Evolutionary conservation across 345 rosid species (phyloP).

Genomic region (Cochlearia excelsa): DNA sequence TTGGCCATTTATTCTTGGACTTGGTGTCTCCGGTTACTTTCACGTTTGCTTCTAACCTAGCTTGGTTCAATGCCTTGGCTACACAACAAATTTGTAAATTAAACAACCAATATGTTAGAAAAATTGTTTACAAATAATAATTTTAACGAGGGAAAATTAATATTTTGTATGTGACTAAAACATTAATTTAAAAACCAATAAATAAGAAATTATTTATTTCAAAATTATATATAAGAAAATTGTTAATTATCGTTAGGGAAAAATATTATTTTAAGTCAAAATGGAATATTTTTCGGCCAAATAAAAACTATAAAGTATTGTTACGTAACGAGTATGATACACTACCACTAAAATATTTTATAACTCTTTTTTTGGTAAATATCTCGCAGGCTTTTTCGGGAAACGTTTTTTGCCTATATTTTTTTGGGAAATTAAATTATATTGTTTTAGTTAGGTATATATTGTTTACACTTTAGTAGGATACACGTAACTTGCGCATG

Average conservation of each 20-base stretch:
- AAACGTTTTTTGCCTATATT: neutral
- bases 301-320: slow-evolving; percentile 3
- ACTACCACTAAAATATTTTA: slow-evolving; percentile 23
- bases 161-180: no score
- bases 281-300: slow-evolving; percentile 12
- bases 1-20: slow-evolving; percentile 78
- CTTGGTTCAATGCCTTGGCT: slow-evolving; percentile 84
- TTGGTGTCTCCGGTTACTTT: slow-evolving; percentile 47
- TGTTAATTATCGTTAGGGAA: neutral
- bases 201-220: no score
- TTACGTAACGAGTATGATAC: slow-evolving; percentile 27
- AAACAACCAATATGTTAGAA: neutral
- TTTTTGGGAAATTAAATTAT: slow-evolving; percentile 8
- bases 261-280: neutral
- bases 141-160: no score
- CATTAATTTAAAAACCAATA: no score
- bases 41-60: slow-evolving; percentile 79
- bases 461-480: neutral
- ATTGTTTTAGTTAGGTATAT: slow-evolving; percentile 13
- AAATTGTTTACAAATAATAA: neutral
- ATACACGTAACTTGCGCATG: slow-evolving; percentile 5
- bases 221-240: no score
- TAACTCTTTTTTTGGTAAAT: slow-evolving; percentile 21
- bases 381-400: slow-evolving; percentile 20
- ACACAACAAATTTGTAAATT: slow-evolving; percentile 19